Evolutionary conservation across 2,329 filamentous ascomycete species (phyloP), one percentile per base, ranked within the genome.

Genomic region (Apiospora pterosperma): DNA sequence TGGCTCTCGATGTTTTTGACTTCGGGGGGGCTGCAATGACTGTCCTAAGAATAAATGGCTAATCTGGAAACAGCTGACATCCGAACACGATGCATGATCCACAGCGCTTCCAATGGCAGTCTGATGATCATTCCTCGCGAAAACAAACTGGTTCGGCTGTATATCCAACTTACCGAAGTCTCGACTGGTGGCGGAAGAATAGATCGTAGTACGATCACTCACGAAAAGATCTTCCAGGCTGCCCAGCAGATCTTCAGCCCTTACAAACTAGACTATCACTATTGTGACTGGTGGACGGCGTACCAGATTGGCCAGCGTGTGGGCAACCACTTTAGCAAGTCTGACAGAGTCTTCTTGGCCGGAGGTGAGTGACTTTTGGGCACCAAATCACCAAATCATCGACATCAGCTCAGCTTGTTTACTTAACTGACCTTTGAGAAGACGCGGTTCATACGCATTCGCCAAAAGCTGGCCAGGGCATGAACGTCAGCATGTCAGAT

Each of bases 301-400:
- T 91, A 90, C 69, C 84, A 90, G 66, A 90, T 92, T 58, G 88
- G 88, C 0, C 89, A 91, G 71, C 81, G 90, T 6, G 83, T 90
- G 0, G 86, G 84, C 4, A 82, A 80, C 1, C 78, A 81, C 48
- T 90, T 90, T 74, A 84, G 82, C 44, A 80, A 80, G 7, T 76
- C 79, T 14, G 81, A 84, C 28, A 82, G 88, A 4, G 81, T 93
- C 11, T 93, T 93, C 73, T 80, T 92, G 5, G 88, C 89, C 0
- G 90, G 90, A 2, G 90, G 69, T 71, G 59, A 34, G 70, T 65
- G 11, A 3, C 34, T 36, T 11, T 36, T 8, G 19, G 55, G 8
- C 58, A 39, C 58, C n/a, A n/a, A n/a, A n/a, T n/a, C n/a, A n/a
- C n/a, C 19, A 4, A 34, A 5, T 11, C 16, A 11, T 55, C 28